Conservation (phyloP, 495 filamentous ascomycete genomes). For the Pseudevernia furfuracea region DNA sequence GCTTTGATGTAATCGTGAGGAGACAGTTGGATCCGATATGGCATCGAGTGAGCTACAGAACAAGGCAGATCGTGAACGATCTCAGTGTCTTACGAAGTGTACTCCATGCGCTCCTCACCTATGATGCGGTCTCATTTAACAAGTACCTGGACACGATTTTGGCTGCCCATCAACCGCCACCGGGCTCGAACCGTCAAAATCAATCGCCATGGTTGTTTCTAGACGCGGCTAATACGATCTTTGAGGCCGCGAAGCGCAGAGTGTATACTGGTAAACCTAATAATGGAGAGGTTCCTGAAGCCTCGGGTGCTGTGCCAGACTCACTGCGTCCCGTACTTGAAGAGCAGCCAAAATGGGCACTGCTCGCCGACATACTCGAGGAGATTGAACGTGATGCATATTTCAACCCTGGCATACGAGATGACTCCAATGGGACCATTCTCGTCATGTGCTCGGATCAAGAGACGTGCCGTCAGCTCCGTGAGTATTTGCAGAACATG, state of each 20-base stretch:
- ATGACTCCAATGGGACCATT: slow-evolving; percentile 84
- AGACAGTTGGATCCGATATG: slow-evolving; percentile 93
- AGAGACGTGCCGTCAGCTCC: slow-evolving; percentile 78
- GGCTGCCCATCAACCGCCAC: slow-evolving; percentile 78
- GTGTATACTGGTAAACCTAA: slow-evolving; percentile 71
- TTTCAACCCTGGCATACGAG: slow-evolving; percentile 62
- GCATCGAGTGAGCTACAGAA: slow-evolving; percentile 93
- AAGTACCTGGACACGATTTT: slow-evolving; percentile 92
- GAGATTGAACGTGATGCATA: slow-evolving; percentile 92
- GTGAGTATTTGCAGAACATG: slow-evolving; percentile 89
- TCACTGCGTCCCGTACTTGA: slow-evolving; percentile 84
- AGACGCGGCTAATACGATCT: slow-evolving; percentile 90
- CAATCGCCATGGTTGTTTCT: slow-evolving; percentile 96
- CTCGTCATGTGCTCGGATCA: slow-evolving; percentile 93
- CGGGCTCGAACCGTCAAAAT: slow-evolving; percentile 77
- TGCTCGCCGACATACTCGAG: slow-evolving; percentile 76
- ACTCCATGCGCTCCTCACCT: slow-evolving; percentile 72
- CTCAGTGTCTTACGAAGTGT: slow-evolving; percentile 78
- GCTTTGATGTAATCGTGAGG: slow-evolving; percentile 81
- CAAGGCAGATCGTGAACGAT: slow-evolving; percentile 86
- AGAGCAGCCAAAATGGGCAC: slow-evolving; percentile 87
- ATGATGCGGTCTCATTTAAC: slow-evolving; percentile 86
- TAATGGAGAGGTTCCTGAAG: slow-evolving; percentile 35
- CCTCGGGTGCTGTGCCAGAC: slow-evolving; percentile 45
- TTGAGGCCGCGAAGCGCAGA: slow-evolving; percentile 78